Base-by-base conservation (phyloP, 257 asterid species). In the Hygrophila difformis region DNA sequence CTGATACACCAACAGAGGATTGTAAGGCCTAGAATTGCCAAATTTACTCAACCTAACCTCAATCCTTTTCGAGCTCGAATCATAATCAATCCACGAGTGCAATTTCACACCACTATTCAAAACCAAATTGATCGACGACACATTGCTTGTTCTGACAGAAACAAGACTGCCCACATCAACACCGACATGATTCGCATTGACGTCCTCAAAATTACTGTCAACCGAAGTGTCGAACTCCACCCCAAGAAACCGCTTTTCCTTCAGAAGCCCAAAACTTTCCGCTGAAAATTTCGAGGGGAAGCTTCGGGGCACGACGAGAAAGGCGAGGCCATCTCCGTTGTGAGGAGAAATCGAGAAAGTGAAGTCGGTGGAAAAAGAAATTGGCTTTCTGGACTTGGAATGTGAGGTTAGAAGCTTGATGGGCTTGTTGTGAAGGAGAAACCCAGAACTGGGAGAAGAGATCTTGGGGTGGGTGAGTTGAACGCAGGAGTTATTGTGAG, bases 31-130 rank as follows among this genome's bases (percentile, higher is more conserved):
- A 20, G 61, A 40, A 33, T 23, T 37, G 18, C 87, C 86, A 36
- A 41, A 73, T 39, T 60, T 59, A 55, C 66, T 62, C 57, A 84
- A 52, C 53, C 93, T 58, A 63, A 84, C 75, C 66, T 84, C 95
- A 18, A 84, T 38, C 52, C 64, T 71, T 57, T 80, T 84, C 2
- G 86, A 80, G 63, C 84, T 77, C 39, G 86, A 75, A 49, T 81
- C 93, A 7, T 81, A 84, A 73, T 77, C 93, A 41, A 80, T 59
- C 95, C 95, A 77, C 5, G 89, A 71, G 47, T 58, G 89, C 68
- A 80, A 49, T 75, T 73, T 81, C 45, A 49, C 31, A 35, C 93
- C 89, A 41, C 86, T 70, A 36, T 65, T 81, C 76, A 84, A 56
- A 45, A 70, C 81, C 78, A 79, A 53, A 41, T 67, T 40, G 16